Percentiles rank a stretch among this genome's conserved stretches.
phyloP scores from a whole-genome alignment of 805 yeast genomes.

The Wickerhamomyces xylosicus region DNA sequence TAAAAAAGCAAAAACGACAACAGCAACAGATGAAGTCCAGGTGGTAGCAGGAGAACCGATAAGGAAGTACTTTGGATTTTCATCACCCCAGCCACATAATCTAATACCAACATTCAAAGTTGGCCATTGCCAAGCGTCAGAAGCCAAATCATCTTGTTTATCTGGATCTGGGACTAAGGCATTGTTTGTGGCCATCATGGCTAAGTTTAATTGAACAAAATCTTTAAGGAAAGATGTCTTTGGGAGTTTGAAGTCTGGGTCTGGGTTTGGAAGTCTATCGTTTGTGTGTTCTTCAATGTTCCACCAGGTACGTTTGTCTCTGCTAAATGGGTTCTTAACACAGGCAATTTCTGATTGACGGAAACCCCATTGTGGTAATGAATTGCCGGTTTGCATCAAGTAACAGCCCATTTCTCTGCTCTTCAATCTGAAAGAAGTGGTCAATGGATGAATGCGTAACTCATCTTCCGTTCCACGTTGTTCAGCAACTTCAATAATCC shows the following conservation, averaged over 20 bases:
- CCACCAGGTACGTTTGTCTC: slow-evolving; percentile 88
- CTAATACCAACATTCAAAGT: slow-evolving; percentile 66
- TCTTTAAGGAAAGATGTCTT: slow-evolving; percentile 70
- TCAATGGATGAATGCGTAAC: slow-evolving; percentile 59
- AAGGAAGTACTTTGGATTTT: slow-evolving; percentile 49
- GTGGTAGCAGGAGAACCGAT: slow-evolving; percentile 74
- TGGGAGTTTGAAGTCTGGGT: slow-evolving; percentile 56
- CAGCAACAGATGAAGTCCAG: slow-evolving; percentile 58
- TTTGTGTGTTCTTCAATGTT: slow-evolving; percentile 66
- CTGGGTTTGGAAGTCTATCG: slow-evolving; percentile 45
- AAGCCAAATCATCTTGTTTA: slow-evolving; percentile 60
- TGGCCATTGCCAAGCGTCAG: slow-evolving; percentile 86
- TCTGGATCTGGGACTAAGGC: slow-evolving; percentile 73
- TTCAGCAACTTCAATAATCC: slow-evolving; percentile 63
- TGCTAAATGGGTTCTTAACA: slow-evolving; percentile 47
- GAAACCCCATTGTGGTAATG: slow-evolving; percentile 95
- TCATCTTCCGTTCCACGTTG: slow-evolving; percentile 47
- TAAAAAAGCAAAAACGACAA: slow-evolving; percentile 39
- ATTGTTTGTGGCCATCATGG: slow-evolving; percentile 83
- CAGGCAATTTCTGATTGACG: slow-evolving; percentile 95
- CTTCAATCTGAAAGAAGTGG: slow-evolving; percentile 72
- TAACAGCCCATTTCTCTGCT: slow-evolving; percentile 69
- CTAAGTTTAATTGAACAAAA: slow-evolving; percentile 64
- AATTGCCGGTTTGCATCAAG: slow-evolving; percentile 70
- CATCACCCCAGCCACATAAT: slow-evolving; percentile 62